phyloP scores from a whole-genome alignment of 257 asterid species.

The Echium plantagineum region DNA sequence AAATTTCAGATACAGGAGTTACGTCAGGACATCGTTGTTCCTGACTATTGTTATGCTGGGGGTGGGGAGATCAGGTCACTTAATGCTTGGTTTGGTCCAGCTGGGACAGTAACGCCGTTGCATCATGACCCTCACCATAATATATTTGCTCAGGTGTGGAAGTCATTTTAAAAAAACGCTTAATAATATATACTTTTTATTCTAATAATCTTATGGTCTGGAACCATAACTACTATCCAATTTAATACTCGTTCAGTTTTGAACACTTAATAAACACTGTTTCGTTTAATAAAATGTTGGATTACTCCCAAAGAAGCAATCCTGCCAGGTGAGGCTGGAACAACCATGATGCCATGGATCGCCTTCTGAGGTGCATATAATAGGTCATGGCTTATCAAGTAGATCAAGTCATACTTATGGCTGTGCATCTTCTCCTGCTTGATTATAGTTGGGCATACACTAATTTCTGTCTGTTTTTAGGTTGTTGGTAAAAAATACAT shows the following conservation, averaged over 20 bases:
- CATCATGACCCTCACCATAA: slow-evolving; percentile 99
- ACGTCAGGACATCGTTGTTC: slow-evolving; percentile 66
- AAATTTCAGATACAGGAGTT: slow-evolving; percentile 76
- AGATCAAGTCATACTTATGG: not conserved
- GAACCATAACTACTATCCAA: not conserved
- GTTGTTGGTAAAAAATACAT: slow-evolving; percentile 49
- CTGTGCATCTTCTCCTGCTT: not conserved
- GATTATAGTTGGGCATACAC: not conserved
- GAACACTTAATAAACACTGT: not conserved
- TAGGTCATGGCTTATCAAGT: too few species aligned
- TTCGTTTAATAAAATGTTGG: not conserved
- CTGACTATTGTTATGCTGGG: slow-evolving; percentile 91
- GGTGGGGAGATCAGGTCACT: slow-evolving; percentile 83
- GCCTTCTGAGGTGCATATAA: too few species aligned
- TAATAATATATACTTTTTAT: not conserved
- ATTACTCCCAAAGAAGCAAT: not conserved
- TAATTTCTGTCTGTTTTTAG: slow-evolving; percentile 10
- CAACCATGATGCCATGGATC: not conserved
- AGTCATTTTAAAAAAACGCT: not conserved
- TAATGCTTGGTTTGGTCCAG: slow-evolving; percentile 97
- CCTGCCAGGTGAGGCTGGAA: not conserved
- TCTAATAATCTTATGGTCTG: not conserved
- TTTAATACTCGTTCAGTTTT: not conserved
- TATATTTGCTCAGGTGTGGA: slow-evolving; percentile 86
- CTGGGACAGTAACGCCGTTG: slow-evolving; percentile 94